Conservation (phyloP, 2,329 filamentous ascomycete species). For the Penicillium capsulatum region DNA sequence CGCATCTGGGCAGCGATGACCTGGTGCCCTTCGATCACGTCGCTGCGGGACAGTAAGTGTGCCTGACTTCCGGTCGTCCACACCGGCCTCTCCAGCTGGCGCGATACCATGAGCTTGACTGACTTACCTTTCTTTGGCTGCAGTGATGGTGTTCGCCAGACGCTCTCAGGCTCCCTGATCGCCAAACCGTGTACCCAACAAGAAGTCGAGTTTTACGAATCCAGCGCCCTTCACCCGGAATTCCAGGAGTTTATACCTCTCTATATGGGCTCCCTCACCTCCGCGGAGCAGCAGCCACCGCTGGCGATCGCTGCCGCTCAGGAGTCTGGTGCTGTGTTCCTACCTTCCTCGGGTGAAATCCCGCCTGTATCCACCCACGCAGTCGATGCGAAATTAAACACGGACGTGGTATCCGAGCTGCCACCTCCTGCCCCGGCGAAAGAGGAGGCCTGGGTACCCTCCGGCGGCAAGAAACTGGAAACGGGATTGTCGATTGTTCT, state of each 20-base stretch:
- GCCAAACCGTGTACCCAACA: slow-evolving; percentile 87
- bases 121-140: slow-evolving; percentile 5
- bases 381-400: slow-evolving; percentile 13
- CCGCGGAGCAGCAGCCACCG: slow-evolving; percentile 52
- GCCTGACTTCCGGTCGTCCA: background rate
- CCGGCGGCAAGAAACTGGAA: slow-evolving; percentile 61
- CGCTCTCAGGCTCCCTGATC: slow-evolving; percentile 76
- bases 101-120: background rate
- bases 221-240: slow-evolving; percentile 62
- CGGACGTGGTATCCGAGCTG: slow-evolving; percentile 29
- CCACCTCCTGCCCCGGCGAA: slow-evolving; percentile 18
- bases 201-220: slow-evolving; percentile 88
- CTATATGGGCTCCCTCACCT: slow-evolving; percentile 73
- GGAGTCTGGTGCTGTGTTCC: slow-evolving; percentile 38
- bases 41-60: slow-evolving; percentile 49
- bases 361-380: slow-evolving; percentile 11
- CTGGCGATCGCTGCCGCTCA: slow-evolving; percentile 48
- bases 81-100: background rate
- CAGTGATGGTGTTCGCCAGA: slow-evolving; percentile 86
- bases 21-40: slow-evolving; percentile 45
- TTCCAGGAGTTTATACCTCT: slow-evolving; percentile 78
- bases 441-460: slow-evolving; percentile 42
- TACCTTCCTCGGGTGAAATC: slow-evolving; percentile 23
- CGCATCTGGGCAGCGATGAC: slow-evolving; percentile 36
- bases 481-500: slow-evolving; percentile 79